A percentile compares a stretch with the other conserved stretches of the same genome.
Evolutionary conservation across 495 filamentous ascomycete species (phyloP).

Genomic region (Penicillium fimorum): DNA sequence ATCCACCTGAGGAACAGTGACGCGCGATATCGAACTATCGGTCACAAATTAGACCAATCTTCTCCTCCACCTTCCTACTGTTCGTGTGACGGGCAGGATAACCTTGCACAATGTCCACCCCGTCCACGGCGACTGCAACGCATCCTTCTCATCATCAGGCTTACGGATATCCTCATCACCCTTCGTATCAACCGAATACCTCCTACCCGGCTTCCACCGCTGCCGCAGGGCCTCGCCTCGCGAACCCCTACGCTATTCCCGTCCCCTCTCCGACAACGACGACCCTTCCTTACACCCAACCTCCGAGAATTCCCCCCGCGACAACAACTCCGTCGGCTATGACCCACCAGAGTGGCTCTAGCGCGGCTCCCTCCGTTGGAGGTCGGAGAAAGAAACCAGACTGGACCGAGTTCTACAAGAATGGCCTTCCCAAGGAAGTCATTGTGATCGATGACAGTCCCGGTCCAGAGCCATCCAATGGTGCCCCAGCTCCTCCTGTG

Average conservation of each 20-base stretch:
- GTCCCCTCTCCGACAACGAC: conserved; percentile 46
- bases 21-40: conserved; percentile 21
- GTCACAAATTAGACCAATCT: conserved; percentile 61
- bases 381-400: conserved; percentile 65
- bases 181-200: conserved; percentile 51
- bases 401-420: conserved; percentile 90
- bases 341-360: conserved; percentile 31
- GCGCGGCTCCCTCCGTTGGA: conserved; percentile 49
- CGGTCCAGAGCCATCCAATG: conserved; percentile 56
- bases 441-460: conserved; percentile 95
- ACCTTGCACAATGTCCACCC: conserved; percentile 71
- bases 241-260: conserved; percentile 49
- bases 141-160: conserved; percentile 68
- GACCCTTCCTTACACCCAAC: conserved; percentile 37
- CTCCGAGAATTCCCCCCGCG: conserved; percentile 33
- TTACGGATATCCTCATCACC: conserved; percentile 69
- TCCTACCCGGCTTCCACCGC: conserved; percentile 54
- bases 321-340: conserved; percentile 38
- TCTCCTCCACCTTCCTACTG: conserved; percentile 59
- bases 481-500: conserved; percentile 28
- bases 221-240: conserved; percentile 50
- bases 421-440: conserved; percentile 88
- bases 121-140: conserved; percentile 76
- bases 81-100: conserved; percentile 37
- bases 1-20: conserved; percentile 52